Percentiles rank a stretch among this genome's conserved stretches.
Evolutionary conservation across 148 eudicot genomes (phyloP).

Genomic region (Rhododendron simsii): DNA sequence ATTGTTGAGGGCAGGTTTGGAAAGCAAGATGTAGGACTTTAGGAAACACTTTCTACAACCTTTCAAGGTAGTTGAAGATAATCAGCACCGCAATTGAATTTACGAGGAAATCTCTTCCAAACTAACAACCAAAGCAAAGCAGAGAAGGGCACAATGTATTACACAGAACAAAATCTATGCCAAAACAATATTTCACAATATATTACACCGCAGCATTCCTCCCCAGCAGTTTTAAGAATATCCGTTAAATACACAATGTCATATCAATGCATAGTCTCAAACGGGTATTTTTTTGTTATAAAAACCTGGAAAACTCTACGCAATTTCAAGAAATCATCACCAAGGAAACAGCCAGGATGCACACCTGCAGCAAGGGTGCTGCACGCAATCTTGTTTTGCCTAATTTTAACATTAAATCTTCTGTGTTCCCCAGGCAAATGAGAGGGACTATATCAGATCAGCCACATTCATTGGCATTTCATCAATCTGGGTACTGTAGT

Average conservation of each 20-base stretch:
- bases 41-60: not conserved
- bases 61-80: not conserved
- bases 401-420: not conserved
- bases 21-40: not conserved
- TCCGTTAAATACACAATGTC: not conserved
- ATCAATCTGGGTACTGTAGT: slow-evolving; percentile 88
- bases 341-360: slow-evolving; percentile 22
- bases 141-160: not conserved
- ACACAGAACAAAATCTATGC: not conserved
- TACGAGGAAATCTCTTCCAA: not conserved
- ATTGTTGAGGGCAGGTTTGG: not conserved
- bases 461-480: slow-evolving; percentile 98
- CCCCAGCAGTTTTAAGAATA: not conserved
- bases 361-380: not conserved
- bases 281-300: not conserved
- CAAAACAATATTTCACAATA: not conserved
- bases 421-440: not conserved
- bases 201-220: not conserved
- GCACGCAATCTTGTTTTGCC: not conserved
- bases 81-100: not conserved
- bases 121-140: not conserved
- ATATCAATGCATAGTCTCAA: not conserved
- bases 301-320: not conserved
- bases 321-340: not conserved
- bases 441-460: slow-evolving; percentile 46